A percentile compares a stretch with the other conserved stretches of the same genome.
Conservation (phyloP, 306 rosid species). For the Ammopiptanthus mongolicus region DNA sequence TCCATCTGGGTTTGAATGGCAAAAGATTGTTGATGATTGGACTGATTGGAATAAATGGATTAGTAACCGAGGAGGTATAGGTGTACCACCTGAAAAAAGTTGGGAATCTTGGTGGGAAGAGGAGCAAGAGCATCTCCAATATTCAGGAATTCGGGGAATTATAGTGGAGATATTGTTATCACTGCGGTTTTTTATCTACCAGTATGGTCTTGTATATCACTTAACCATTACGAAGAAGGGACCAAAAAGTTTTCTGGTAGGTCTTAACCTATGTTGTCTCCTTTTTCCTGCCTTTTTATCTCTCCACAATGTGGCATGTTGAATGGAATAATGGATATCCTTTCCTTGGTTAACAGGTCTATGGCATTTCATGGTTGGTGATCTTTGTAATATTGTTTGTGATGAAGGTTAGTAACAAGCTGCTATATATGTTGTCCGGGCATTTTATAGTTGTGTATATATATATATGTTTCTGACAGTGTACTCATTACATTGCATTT, state of each 20-base stretch:
- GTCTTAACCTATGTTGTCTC: neutral
- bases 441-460: neutral
- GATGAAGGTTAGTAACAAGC: constrained; percentile 76
- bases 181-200: constrained; percentile 44
- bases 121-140: constrained; percentile 48
- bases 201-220: constrained; percentile 50
- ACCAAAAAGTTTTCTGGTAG: constrained; percentile 40
- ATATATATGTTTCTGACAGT: neutral
- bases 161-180: constrained; percentile 38
- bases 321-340: constrained; percentile 9
- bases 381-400: constrained; percentile 78
- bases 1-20: constrained; percentile 57
- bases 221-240: constrained; percentile 34
- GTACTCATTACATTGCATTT: neutral
- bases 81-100: constrained; percentile 44
- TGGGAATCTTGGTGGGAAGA: constrained; percentile 65
- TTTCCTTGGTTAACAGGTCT: constrained; percentile 55
- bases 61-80: constrained; percentile 50
- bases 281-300: neutral
- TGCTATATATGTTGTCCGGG: neutral
- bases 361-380: constrained; percentile 98
- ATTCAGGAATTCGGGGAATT: constrained; percentile 42
- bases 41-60: constrained; percentile 57
- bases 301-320: neutral
- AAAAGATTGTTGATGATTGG: constrained; percentile 54